Evolutionary conservation across 371 early-diverging fungal genomes (phyloP), one percentile per base, ranked within the genome.

Genomic region (Zychaea mexicana): DNA sequence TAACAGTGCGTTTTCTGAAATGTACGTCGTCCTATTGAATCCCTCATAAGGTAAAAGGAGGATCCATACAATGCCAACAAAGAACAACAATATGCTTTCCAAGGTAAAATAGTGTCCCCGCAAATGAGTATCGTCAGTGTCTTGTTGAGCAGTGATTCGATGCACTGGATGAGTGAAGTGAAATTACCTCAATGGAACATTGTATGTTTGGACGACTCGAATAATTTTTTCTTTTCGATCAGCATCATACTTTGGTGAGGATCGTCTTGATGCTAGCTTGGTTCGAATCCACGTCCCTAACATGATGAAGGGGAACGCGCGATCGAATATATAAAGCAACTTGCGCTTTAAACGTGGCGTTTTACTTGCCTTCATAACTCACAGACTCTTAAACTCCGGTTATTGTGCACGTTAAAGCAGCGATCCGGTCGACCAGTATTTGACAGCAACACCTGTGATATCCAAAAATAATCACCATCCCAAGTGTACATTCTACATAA

Each of bases 1-100:
- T 57, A 94, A 72, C 64, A 95, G 73, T 3, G 96, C 94, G 59
- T 93, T 95, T 73, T 95, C 96, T 1, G 90, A 90, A 10, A 89
- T 76, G 67, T 91, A 90, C 0, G 89, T 88, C 22, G 60, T 52
- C 64, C 81, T 84, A 58, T 77, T 87, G 60, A 82, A 88, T 19
- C 68, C 69, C 52, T 85, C 79, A 45, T 81, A 78, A 15, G 87
- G 84, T 8, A 88, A 62, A 21, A 81, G 57, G 15, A 85, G 66
- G 0, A 88, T 65, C 84, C 84, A 84, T 19, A 65, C 57, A 60
- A 83, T 69, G 8, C 79, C 87, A 15, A 84, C 71, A 52, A 82
- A 62, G 52, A 81, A 83, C 42, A 87, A 67, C 10, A 79, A 24
- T 42, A 82, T 62, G 61, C 87, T 83, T 42, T 42, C 4, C n/a